Evolutionary conservation across 371 early-diverging fungal species (phyloP).

Genomic region (Chytridium lagenaria): DNA sequence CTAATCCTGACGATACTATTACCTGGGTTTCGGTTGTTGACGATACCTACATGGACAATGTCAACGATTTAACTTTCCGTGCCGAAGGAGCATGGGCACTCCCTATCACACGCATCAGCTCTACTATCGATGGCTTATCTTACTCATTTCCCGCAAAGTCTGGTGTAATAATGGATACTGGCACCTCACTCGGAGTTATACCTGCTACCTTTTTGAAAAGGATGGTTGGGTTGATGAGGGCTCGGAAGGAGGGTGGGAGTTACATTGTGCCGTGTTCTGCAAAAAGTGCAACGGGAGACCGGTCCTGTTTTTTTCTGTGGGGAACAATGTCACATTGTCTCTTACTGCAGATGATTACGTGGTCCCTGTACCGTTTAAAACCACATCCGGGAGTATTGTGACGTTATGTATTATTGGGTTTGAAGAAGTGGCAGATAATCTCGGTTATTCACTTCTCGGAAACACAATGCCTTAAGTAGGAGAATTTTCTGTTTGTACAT

Average conservation of each 20-base stretch:
- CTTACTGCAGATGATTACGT: constrained; percentile 30
- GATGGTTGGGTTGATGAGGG: not conserved
- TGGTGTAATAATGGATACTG: constrained; percentile 15
- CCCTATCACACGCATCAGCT: constrained; percentile 14
- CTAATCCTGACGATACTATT: constrained; percentile 6
- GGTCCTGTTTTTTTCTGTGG: constrained; percentile 5
- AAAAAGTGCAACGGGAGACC: constrained; percentile 16
- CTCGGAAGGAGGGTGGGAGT: constrained; percentile 1
- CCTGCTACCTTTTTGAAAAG: not conserved
- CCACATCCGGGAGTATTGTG: not conserved
- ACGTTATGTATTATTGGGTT: constrained; percentile 7
- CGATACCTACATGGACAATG: not conserved
- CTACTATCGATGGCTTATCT: not conserved
- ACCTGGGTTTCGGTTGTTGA: constrained; percentile 19
- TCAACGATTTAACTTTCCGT: constrained; percentile 1
- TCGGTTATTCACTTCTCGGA: constrained; percentile 19
- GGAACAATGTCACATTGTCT: constrained; percentile 17
- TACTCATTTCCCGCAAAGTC: constrained; percentile 10
- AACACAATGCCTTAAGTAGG: constrained; percentile 34
- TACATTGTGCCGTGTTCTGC: constrained; percentile 24
- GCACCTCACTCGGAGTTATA: constrained; percentile 17
- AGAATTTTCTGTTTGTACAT: not conserved
- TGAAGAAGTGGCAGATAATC: not conserved
- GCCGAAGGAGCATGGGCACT: constrained; percentile 17
- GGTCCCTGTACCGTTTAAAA: not conserved